These are phyloP conservation scores for Mycena indigotica DNA, from an alignment of 768 basidiomycete species.

Conservation along the genomic window DNA sequence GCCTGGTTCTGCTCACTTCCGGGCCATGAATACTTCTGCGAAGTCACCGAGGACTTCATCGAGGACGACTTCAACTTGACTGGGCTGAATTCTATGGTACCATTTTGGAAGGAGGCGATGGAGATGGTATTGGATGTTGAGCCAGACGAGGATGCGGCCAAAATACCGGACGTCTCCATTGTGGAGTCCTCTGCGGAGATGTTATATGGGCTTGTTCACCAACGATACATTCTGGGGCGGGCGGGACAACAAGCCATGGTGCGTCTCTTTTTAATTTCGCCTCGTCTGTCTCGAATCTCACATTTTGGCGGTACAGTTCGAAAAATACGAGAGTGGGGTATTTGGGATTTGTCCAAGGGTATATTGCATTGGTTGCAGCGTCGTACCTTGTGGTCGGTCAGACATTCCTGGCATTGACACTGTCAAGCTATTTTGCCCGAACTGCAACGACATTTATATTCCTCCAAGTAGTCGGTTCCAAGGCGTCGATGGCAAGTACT, in stretches of 20 bases:
- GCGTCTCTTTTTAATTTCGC: conserved; percentile 24
- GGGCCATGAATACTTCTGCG: conserved; percentile 97
- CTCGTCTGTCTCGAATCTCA: too few species aligned
- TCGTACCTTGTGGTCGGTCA: conserved; percentile 93
- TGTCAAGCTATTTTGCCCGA: conserved; percentile 97
- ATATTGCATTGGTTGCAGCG: conserved; percentile 84
- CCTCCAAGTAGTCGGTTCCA: conserved; percentile 96
- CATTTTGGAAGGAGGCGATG: conserved; percentile 99
- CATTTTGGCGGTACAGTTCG: too few species aligned
- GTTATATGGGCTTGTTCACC: conserved; percentile 96
- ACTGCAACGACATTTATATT: conserved; percentile 95
- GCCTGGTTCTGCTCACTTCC: conserved; percentile 95
- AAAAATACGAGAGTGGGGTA: conserved; percentile 90
- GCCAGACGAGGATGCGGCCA: conserved; percentile 92
- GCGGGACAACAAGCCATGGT: conserved; percentile 96
- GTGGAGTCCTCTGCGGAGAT: conserved; percentile 98
- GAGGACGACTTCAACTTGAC: conserved; percentile 99
- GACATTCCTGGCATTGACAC: conserved; percentile 97
- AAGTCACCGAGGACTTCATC: conserved; percentile 98
- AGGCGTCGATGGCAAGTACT: conserved; percentile 84
- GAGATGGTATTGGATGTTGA: conserved; percentile 99
- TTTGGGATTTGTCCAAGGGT: conserved; percentile 97
- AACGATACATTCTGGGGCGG: conserved; percentile 94
- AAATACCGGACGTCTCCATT: conserved; percentile 98
- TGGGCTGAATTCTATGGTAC: conserved; percentile 92